Percentiles rank a stretch among this genome's conserved stretches.
Evolutionary conservation across 306 rosid species (phyloP).

Genomic region (Cucumis sativus): DNA sequence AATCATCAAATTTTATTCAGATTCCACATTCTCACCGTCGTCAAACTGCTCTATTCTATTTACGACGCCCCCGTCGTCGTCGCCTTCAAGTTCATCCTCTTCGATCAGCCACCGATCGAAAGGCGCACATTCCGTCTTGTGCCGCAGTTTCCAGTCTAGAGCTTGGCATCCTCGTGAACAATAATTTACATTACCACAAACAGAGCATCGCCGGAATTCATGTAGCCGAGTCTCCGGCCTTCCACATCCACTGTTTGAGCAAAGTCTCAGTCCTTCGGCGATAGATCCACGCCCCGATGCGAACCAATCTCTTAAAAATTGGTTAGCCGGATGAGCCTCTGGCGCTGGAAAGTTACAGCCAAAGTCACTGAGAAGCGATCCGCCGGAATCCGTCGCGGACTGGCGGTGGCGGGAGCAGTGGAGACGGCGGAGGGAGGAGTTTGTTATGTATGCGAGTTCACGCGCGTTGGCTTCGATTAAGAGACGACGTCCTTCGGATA

Average conservation of each 20-base stretch:
- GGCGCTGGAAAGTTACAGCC: slow-evolving; percentile 34
- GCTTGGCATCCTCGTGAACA: slow-evolving; percentile 92
- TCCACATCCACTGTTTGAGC: slow-evolving; percentile 65
- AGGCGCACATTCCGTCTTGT: slow-evolving; percentile 39
- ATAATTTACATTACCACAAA: slow-evolving; percentile 66
- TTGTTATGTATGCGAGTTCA: slow-evolving; percentile 35
- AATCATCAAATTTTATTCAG: slow-evolving; percentile 2
- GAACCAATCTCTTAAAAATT: slow-evolving; percentile 65
- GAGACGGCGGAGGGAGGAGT: slow-evolving; percentile 11
- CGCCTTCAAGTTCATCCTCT: background rate
- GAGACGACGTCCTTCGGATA: slow-evolving; percentile 46
- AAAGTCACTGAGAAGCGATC: slow-evolving; percentile 33
- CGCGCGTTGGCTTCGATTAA: slow-evolving; percentile 71
- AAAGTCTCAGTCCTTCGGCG: slow-evolving; percentile 32
- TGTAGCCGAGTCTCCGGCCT: slow-evolving; percentile 70
- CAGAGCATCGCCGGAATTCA: slow-evolving; percentile 81
- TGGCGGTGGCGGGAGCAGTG: background rate
- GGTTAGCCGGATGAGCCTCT: slow-evolving; percentile 51
- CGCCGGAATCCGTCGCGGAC: background rate
- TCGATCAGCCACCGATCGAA: slow-evolving; percentile 5
- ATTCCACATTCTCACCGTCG: background rate
- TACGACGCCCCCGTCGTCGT: background rate
- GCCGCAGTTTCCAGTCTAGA: slow-evolving; percentile 71
- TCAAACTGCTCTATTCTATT: background rate
- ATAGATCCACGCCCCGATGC: slow-evolving; percentile 21